phyloP scores from a whole-genome alignment of 208 protist genomes.

The Acanthamoeba healyi region DNA sequence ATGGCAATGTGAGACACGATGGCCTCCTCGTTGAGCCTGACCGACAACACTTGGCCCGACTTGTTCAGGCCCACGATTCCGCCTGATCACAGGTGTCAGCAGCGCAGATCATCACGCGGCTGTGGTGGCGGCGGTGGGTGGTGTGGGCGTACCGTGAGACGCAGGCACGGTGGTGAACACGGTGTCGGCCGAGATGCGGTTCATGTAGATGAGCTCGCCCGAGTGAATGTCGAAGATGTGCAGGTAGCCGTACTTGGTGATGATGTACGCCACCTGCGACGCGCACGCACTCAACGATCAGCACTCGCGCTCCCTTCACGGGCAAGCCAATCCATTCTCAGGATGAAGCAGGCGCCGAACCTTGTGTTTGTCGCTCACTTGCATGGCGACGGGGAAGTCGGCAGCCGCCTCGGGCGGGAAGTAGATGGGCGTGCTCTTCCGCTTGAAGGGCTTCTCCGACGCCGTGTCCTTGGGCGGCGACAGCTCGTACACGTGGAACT shows the following conservation, averaged over 20 bases:
- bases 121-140: too few species aligned
- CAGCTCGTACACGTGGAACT: slow-evolving; percentile 92
- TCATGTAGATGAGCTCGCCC: slow-evolving; percentile 95
- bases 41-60: slow-evolving; percentile 92
- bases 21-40: slow-evolving; percentile 95
- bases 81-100: slow-evolving; percentile 72
- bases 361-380: slow-evolving; percentile 95
- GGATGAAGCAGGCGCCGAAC: slow-evolving; percentile 92
- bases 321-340: too few species aligned
- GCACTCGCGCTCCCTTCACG: too few species aligned
- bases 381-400: slow-evolving; percentile 99
- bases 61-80: slow-evolving; percentile 98
- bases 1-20: slow-evolving; percentile 97
- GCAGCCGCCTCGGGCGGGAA: slow-evolving; percentile 90
- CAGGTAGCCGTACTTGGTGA: slow-evolving; percentile 96
- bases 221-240: slow-evolving; percentile 97
- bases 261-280: slow-evolving; percentile 91
- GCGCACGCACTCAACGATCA: neutral
- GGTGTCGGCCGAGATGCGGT: slow-evolving; percentile 95
- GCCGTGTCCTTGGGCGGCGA: slow-evolving; percentile 79
- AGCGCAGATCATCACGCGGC: neutral
- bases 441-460: slow-evolving; percentile 84
- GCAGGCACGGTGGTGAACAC: slow-evolving; percentile 97
- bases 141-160: slow-evolving; percentile 82
- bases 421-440: slow-evolving; percentile 88